Conservation (phyloP, 2,329 filamentous ascomycete species). For the Aspergillus sp. region DNA sequence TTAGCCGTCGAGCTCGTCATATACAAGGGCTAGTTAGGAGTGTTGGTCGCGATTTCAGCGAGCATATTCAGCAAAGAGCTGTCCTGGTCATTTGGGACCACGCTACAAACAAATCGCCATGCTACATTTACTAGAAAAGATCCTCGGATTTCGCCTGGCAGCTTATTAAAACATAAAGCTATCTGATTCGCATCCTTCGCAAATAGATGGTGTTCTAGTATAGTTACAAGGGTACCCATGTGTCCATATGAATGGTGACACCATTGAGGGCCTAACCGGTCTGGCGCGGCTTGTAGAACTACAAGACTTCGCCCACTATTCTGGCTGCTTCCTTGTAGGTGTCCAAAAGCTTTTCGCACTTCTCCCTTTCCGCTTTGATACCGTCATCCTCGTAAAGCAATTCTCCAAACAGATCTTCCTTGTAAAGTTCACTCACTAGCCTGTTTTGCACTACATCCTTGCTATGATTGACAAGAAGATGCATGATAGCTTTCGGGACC, state of each 20-base stretch:
- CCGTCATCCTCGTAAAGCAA: conserved; percentile 95
- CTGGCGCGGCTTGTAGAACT: conserved; percentile 27
- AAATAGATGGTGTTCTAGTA: conserved; percentile 5
- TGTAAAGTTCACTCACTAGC: conserved; percentile 92
- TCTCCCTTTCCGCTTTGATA: conserved; percentile 96
- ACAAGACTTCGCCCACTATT: conserved; percentile 95
- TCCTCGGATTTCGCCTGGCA: too few relatives aligned
- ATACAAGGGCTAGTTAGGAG: background rate
- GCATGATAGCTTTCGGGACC: conserved; percentile 98
- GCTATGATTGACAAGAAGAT: conserved; percentile 95
- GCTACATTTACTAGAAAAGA: too few relatives aligned
- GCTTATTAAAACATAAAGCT: conserved; percentile 8
- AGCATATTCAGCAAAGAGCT: background rate
- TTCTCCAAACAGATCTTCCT: conserved; percentile 85
- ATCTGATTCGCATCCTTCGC: background rate
- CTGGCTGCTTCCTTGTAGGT: conserved; percentile 98
- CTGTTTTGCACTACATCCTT: conserved; percentile 98
- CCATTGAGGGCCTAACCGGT: background rate
- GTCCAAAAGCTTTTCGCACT: conserved; percentile 92
- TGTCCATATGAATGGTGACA: background rate
- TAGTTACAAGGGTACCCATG: conserved; percentile 4
- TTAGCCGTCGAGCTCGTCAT: background rate
- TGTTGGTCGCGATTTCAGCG: background rate
- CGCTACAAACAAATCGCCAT: too few relatives aligned
- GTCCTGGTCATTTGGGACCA: too few relatives aligned